Conservation (phyloP, 2,329 filamentous ascomycete genomes). For the Aspergillus cejpii region DNA sequence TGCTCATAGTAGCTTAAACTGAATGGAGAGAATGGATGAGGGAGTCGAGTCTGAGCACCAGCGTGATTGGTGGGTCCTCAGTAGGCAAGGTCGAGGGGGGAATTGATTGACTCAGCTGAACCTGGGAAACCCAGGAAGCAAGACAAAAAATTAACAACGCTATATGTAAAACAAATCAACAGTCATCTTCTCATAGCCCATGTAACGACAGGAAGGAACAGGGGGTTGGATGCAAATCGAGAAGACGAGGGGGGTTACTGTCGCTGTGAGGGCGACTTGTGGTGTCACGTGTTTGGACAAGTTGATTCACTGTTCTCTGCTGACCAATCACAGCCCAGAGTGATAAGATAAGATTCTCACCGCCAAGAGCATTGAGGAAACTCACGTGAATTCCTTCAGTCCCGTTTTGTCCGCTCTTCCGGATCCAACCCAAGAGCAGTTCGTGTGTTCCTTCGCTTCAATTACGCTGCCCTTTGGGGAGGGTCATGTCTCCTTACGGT, state of each 20-base stretch:
- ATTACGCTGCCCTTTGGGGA: conserved; percentile 1
- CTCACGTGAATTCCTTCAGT: conserved; percentile 11
- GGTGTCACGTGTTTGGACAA: conserved; percentile 7
- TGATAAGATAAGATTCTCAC: conserved; percentile 40
- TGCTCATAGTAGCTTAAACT: conserved; percentile 61
- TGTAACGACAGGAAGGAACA: conserved; percentile 1
- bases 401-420: conserved; percentile 9
- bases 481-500: conserved; percentile 2
- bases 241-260: conserved; percentile 5
- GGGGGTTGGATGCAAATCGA: conserved; percentile 3
- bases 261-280: not conserved
- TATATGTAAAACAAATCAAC: conserved; percentile 15
- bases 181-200: conserved; percentile 17
- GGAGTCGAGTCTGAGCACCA: conserved; percentile 4
- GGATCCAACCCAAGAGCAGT: not conserved
- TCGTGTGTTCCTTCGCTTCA: not conserved
- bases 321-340: conserved; percentile 23
- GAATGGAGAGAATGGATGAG: conserved; percentile 3
- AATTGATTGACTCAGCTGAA: conserved; percentile 5
- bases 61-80: conserved; percentile 15
- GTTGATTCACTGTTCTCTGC: not conserved
- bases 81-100: conserved; percentile 6
- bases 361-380: conserved; percentile 20
- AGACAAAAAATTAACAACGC: conserved; percentile 10
- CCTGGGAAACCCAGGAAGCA: conserved; percentile 7